Evolutionary conservation across 257 asterid species (phyloP), one percentile per base, ranked within the genome.

Genomic region (Voacanga thouarsii): DNA sequence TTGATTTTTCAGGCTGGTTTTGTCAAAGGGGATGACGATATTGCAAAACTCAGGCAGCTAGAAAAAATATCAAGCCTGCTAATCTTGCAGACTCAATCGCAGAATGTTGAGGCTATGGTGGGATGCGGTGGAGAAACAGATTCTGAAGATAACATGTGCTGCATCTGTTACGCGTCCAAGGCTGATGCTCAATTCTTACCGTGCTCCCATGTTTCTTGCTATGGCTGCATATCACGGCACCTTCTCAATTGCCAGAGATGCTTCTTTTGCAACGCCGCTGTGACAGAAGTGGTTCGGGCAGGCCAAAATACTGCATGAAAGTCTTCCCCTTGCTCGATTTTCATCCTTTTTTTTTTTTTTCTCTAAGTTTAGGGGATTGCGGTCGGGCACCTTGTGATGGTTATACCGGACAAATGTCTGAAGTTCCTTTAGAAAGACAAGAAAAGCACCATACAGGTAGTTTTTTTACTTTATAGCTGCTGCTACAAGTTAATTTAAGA

Each of bases 191-290:
- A 82, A 44, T 91, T 94, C 72, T 64, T 83, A 44, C 98, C 99
- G 0, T 94, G 99, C 71, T 88, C 89, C 4, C 99, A 94, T 53
- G 79, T 84, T 14, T 92, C 99, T 21, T 94, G 97, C 91, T 88
- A 86, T 30, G 89, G 94, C 75, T 94, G 99, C 92, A 92, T 92
- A 78, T 86, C 98, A 21, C 85, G 98, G 82, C 98, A 94, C 84
- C 93, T 92, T 39, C 88, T 94, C 56, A 94, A 94, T 75, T 87
- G 98, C 87, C 90, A 88, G 71, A 88, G 98, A 87, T 94, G 97
- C 89, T 94, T 94, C 92, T 94, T 94, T 81, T 94, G 98, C 87
- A 94, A 94, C 59, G 86, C 97, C 10, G 82, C 84, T 0, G 97
- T 94, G 21, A 84, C 75, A 44, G 94, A 88, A 78, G 92, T 92